Evolutionary conservation across 805 yeast species (phyloP).

Genomic region (Jamesozyma hellenica): DNA sequence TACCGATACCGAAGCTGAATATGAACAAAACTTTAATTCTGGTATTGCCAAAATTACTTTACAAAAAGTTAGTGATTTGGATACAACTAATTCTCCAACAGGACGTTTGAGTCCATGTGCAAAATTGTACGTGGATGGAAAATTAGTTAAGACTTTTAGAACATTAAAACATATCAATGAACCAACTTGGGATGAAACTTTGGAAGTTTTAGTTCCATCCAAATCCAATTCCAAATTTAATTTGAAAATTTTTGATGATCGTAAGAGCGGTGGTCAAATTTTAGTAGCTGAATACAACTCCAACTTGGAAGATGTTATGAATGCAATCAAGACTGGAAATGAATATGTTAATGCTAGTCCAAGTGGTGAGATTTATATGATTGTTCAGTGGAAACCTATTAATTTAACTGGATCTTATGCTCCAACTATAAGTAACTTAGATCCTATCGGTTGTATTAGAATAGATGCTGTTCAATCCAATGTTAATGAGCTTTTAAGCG

Average conservation of each 20-base stretch:
- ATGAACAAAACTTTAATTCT: slow-evolving; percentile 47
- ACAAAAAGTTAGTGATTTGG: slow-evolving; percentile 52
- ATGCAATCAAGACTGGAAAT: slow-evolving; percentile 34
- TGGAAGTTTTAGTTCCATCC: slow-evolving; percentile 53
- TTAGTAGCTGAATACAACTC: slow-evolving; percentile 43
- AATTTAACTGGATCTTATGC: slow-evolving; percentile 42
- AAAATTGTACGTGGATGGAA: slow-evolving; percentile 49
- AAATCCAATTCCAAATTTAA: slow-evolving; percentile 47
- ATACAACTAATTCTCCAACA: slow-evolving; percentile 39
- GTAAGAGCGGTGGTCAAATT: slow-evolving; percentile 34
- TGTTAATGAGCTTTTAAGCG: slow-evolving; percentile 44
- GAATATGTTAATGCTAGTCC: slow-evolving; percentile 46
- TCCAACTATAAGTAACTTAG: slow-evolving; percentile 34
- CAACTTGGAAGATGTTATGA: slow-evolving; percentile 39
- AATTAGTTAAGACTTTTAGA: slow-evolving; percentile 48
- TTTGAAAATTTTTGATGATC: slow-evolving; percentile 52
- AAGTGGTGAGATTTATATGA: slow-evolving; percentile 43
- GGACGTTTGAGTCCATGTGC: slow-evolving; percentile 52
- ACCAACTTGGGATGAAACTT: slow-evolving; percentile 58
- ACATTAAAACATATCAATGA: slow-evolving; percentile 57
- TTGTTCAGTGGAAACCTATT: slow-evolving; percentile 64
- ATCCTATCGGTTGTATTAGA: slow-evolving; percentile 57
- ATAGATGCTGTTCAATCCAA: slow-evolving; percentile 46
- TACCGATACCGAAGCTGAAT: slow-evolving; percentile 15
- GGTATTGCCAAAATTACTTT: slow-evolving; percentile 61